Evolutionary conservation across 2,329 filamentous ascomycete species (phyloP), one percentile per base, ranked within the genome.

Genomic region (Elsinoe australis): DNA sequence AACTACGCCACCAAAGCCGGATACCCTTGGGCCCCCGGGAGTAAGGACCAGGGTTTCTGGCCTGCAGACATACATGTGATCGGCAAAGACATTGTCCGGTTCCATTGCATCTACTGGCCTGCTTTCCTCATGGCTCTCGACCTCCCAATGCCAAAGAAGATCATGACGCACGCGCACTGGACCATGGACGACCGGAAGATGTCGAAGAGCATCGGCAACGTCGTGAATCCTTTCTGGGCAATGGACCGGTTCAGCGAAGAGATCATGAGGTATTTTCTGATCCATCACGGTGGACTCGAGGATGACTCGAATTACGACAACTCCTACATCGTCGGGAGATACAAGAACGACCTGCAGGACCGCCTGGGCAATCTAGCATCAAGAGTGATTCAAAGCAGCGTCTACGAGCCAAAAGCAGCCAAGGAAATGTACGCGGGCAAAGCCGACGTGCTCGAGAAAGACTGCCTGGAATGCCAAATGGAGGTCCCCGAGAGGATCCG

Each of bases 61-160:
- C 92, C 92, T 3, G 87, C 87, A 6, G 82, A 98, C 63, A 75
- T 92, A 14, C 92, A 98, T 36, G 80, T 98, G 19, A 83, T 98
- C 49, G 92, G 92, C 41, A 98, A 98, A 67, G 92, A 98, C 64
- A 98, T 98, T 55, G 73, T 94, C 50, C 83, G 88, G 14, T 98
- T 98, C 66, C 94, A 98, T 64, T 90, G 87, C 65, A 82, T 98
- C 39, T 98, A 98, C 71, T 98, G 94, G 92, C 92, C 92, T 0
- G 92, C 92, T 3, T 84, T 98, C 57, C 79, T 98, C 12, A 83
- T 98, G 75, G 90, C 92, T 1, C 71, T 95, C 10, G 81, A 82
- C 45, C 72, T 96, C 3, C 83, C 87, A 1, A 71, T 85, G 1
- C 87, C 92, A 1, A 83, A 81, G 59, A 80, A 81, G 53, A 78